A percentile compares a stretch with the other conserved stretches of the same genome.
Conservation (phyloP, 257 asterid genomes). For the Avicennia marina region DNA sequence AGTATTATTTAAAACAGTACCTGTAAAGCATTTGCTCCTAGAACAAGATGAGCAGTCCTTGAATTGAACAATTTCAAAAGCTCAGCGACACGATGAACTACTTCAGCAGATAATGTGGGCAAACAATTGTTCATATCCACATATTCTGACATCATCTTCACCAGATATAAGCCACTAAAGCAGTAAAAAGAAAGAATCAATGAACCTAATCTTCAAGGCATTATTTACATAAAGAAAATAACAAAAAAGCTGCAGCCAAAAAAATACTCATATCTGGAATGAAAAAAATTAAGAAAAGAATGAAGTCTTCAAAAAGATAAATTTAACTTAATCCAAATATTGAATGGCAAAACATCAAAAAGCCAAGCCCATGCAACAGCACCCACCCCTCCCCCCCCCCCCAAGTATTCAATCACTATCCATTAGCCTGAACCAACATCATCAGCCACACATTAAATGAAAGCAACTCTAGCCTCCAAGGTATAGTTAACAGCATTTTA, state of each 20-base stretch:
- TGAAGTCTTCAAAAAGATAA: background rate
- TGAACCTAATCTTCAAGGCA: conserved; percentile 8
- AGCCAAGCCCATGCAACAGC: background rate
- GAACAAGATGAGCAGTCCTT: conserved; percentile 96
- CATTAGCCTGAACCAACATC: conserved; percentile 4
- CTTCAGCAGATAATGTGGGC: conserved; percentile 81
- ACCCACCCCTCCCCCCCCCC: background rate
- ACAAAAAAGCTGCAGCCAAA: conserved; percentile 2
- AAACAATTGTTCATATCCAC: conserved; percentile 72
- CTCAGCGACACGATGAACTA: conserved; percentile 92
- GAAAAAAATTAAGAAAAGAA: background rate
- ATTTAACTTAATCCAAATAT: background rate
- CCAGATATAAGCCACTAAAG: conserved; percentile 91
- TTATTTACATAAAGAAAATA: conserved; percentile 3
- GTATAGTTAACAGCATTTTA: background rate
- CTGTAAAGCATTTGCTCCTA: conserved; percentile 99
- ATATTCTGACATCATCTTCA: conserved; percentile 93
- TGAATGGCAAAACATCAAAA: conserved; percentile 3
- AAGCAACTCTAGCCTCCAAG: background rate
- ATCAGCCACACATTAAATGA: background rate
- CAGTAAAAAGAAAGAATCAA: conserved; percentile 17
- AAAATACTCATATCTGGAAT: background rate
- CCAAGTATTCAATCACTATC: conserved; percentile 1
- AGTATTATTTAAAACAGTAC: conserved; percentile 26
- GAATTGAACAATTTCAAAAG: conserved; percentile 89